Conservation (phyloP, 2,329 filamentous ascomycete genomes). For the Nemania sp. region DNA sequence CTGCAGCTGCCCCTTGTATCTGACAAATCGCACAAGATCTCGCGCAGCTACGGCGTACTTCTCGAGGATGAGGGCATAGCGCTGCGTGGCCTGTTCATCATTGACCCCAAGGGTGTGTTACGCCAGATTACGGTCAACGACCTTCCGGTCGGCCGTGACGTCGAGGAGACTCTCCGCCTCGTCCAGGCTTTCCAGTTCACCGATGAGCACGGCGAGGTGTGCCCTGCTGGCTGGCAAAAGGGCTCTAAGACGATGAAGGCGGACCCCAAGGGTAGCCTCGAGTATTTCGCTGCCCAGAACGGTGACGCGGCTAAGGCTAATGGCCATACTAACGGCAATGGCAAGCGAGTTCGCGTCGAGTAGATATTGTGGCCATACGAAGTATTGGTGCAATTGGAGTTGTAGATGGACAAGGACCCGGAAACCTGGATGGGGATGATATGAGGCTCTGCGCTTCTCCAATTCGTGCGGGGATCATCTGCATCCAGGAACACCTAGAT, state of each 20-base stretch:
- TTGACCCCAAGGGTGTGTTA: conserved; percentile 65
- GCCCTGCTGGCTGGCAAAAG: conserved; percentile 55
- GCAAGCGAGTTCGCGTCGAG: conserved; percentile 25
- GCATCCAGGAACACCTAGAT: conserved; percentile 2
- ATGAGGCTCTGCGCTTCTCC: conserved; percentile 29
- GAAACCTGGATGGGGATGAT: neutral
- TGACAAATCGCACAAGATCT: conserved; percentile 65
- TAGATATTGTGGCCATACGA: conserved; percentile 2
- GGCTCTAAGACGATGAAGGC: conserved; percentile 56
- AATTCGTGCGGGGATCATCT: conserved; percentile 25
- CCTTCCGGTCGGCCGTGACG: conserved; percentile 65
- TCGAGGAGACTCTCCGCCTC: conserved; percentile 68
- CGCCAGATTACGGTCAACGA: conserved; percentile 70
- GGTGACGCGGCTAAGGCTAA: conserved; percentile 35
- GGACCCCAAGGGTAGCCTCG: conserved; percentile 55
- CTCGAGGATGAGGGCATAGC: conserved; percentile 67
- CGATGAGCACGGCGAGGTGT: conserved; percentile 81
- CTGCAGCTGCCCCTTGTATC: conserved; percentile 65
- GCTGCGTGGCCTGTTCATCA: conserved; percentile 67
- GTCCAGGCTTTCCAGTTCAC: conserved; percentile 80
- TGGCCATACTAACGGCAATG: conserved; percentile 15
- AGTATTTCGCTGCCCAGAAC: conserved; percentile 48
- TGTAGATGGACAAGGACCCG: conserved; percentile 16
- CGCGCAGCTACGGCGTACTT: conserved; percentile 65
- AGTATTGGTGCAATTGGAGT: conserved; percentile 2